phyloP scores from a whole-genome alignment of 2,329 filamentous ascomycete species.

The Ambrosiella cleistominuta region DNA sequence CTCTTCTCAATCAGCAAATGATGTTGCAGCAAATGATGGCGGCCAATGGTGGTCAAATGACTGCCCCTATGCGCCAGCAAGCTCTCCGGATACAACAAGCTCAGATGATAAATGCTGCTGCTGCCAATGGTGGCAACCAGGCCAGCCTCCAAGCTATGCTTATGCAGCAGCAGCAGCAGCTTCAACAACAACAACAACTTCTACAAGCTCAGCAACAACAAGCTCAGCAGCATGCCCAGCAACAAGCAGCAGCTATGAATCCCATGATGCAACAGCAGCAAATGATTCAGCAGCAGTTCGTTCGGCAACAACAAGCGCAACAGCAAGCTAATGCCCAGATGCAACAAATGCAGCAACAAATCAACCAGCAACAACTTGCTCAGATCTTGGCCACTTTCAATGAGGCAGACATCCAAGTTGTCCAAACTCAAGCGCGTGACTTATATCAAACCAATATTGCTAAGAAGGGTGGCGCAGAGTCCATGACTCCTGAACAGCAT shows the following conservation, averaged over 20 bases:
- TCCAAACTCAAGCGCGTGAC: not conserved
- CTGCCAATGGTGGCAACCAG: conserved; percentile 16
- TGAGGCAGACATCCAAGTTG: not conserved
- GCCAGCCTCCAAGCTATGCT: conserved; percentile 19
- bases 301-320: conserved; percentile 3
- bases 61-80: conserved; percentile 12
- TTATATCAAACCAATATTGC: not conserved
- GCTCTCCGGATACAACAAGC: not conserved
- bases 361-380: conserved; percentile 14
- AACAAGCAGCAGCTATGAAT: conserved; percentile 3
- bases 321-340: conserved; percentile 8
- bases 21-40: not conserved
- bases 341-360: conserved; percentile 15
- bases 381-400: conserved; percentile 15
- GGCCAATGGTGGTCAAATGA: not conserved
- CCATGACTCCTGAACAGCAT: not conserved
- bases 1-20: not conserved
- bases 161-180: conserved; percentile 17
- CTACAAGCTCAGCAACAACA: conserved; percentile 18
- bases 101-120: not conserved
- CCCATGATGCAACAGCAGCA: conserved; percentile 3
- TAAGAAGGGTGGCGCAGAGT: not conserved
- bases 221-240: conserved; percentile 20
- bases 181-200: conserved; percentile 16
- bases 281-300: not conserved